Evolutionary conservation across 352 stramenopile genomes (phyloP).

Genomic region (Blastocystis sp.): DNA sequence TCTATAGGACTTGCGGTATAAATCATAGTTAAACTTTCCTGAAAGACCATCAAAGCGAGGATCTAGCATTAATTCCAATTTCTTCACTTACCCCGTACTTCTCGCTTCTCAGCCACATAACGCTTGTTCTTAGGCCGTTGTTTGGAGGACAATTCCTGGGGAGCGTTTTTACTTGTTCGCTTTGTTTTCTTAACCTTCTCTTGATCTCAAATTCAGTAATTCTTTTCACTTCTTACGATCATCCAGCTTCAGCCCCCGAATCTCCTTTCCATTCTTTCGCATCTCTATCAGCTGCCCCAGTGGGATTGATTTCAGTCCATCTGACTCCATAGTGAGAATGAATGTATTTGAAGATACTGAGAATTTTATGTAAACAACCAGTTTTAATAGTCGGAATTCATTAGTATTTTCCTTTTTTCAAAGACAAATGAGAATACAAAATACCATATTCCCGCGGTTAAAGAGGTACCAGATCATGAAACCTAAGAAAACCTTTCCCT

Average conservation of each 20-base stretch:
- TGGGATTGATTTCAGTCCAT: constrained; percentile 57
- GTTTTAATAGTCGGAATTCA: background rate
- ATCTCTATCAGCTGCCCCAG: constrained; percentile 54
- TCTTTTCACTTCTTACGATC: background rate
- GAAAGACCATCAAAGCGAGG: constrained; percentile 65
- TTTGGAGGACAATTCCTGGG: constrained; percentile 64
- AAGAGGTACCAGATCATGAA: background rate
- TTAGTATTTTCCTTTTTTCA: too few species aligned
- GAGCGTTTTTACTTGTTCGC: constrained; percentile 49
- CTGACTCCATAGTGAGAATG: constrained; percentile 2
- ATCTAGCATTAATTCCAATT: constrained; percentile 7
- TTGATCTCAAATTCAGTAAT: background rate
- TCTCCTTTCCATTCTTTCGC: constrained; percentile 59
- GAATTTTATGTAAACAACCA: background rate
- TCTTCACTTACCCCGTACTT: constrained; percentile 11
- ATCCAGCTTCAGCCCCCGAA: background rate
- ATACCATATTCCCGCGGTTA: background rate
- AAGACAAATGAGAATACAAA: too few species aligned
- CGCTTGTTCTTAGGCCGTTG: background rate
- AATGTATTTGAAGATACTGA: background rate
- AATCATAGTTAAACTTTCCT: constrained; percentile 67
- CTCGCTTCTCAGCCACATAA: background rate
- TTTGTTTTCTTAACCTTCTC: constrained; percentile 14
- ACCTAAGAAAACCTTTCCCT: background rate
- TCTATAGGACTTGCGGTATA: constrained; percentile 67